Conservation (phyloP, 2,329 filamentous ascomycete species). For the Colletotrichum musae region DNA sequence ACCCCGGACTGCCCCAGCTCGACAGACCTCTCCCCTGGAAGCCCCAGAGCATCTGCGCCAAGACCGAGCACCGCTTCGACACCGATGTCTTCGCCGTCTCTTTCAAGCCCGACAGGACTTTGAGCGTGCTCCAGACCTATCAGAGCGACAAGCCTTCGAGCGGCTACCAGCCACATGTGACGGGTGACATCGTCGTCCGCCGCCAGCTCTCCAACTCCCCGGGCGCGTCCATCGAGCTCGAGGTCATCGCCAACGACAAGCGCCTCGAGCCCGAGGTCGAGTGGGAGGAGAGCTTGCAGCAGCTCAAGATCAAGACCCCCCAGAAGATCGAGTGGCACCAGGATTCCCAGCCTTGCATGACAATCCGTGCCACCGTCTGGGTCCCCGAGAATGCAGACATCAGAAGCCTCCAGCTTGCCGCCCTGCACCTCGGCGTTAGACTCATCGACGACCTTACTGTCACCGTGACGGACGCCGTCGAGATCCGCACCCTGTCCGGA, state of each 20-base stretch:
- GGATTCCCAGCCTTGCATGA: constrained; percentile 59
- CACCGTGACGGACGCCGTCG: constrained; percentile 46
- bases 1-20: constrained; percentile 36
- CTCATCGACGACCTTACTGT: constrained; percentile 59
- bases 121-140: constrained; percentile 59
- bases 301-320: constrained; percentile 58
- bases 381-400: constrained; percentile 59
- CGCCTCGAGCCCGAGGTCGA: constrained; percentile 52
- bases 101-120: constrained; percentile 52
- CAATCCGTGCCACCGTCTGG: constrained; percentile 63
- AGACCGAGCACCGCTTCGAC: constrained; percentile 46
- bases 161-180: constrained; percentile 54
- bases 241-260: constrained; percentile 62
- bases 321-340: constrained; percentile 48
- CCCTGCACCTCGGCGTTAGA: constrained; percentile 56
- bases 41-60: constrained; percentile 21
- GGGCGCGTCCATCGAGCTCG: constrained; percentile 57
- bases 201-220: constrained; percentile 50
- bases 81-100: constrained; percentile 48
- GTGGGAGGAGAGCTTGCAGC: constrained; percentile 53
- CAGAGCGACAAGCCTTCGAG: constrained; percentile 42
- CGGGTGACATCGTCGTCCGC: constrained; percentile 62
- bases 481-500: constrained; percentile 56
- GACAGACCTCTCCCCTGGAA: constrained; percentile 26
- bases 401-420: constrained; percentile 52